Evolutionary conservation across 2,329 filamentous ascomycete genomes (phyloP).

Genomic region (Phoma herbarum): DNA sequence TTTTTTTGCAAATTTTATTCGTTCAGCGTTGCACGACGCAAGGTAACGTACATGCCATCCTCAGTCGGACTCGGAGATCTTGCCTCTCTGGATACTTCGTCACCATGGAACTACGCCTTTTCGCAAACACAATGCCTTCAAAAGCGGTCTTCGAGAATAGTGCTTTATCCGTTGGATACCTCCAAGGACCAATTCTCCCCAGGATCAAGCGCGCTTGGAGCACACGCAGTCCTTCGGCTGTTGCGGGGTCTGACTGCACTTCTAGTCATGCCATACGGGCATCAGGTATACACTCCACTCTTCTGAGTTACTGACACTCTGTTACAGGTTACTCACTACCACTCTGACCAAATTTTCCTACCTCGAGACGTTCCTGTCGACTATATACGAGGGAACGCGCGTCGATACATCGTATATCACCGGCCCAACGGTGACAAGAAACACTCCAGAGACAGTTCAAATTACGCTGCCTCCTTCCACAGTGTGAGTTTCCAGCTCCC

Average conservation of each 20-base stretch:
- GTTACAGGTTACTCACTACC: not conserved
- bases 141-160: not conserved
- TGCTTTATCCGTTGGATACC: not conserved
- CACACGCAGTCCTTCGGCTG: not conserved
- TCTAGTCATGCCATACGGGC: not conserved
- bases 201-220: not conserved
- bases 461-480: not conserved
- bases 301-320: not conserved
- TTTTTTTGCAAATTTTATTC: too few species aligned
- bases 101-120: not conserved
- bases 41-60: not conserved
- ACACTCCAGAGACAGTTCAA: not conserved
- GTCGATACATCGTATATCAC: conserved; percentile 5
- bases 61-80: not conserved
- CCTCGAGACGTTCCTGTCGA: not conserved
- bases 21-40: conserved; percentile 3
- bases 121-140: not conserved
- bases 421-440: conserved; percentile 3
- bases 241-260: not conserved
- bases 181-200: not conserved
- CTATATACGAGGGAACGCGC: not conserved
- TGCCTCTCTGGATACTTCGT: not conserved
- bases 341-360: not conserved
- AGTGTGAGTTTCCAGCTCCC: conserved; percentile 2
- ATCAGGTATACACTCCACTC: conserved; percentile 1